Percentiles rank a stretch among this genome's conserved stretches.
These are phyloP conservation scores for Arthromyces matolae DNA, from an alignment of 768 basidiomycete genomes.

Conservation along the genomic window DNA sequence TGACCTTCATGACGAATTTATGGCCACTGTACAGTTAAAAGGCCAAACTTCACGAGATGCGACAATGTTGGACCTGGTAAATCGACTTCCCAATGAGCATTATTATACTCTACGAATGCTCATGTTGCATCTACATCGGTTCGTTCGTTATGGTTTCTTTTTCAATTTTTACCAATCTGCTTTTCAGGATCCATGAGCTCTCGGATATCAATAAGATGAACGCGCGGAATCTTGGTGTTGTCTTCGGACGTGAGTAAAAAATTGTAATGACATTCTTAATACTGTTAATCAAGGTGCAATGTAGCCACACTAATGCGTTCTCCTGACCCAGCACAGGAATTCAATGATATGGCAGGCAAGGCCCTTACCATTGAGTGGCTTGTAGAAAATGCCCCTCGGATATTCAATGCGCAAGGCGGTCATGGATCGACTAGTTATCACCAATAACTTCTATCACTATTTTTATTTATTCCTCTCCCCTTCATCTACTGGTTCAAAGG, in stretches of 20 bases:
- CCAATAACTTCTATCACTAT: slow-evolving; percentile 15
- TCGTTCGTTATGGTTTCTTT: slow-evolving; percentile 24
- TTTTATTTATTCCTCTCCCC: slow-evolving; percentile 9
- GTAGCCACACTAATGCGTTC: slow-evolving; percentile 97
- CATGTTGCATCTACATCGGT: slow-evolving; percentile 88
- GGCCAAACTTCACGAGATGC: slow-evolving; percentile 59
- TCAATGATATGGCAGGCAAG: slow-evolving; percentile 97
- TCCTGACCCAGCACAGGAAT: slow-evolving; percentile 80
- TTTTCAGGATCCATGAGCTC: slow-evolving; percentile 57
- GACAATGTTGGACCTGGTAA: slow-evolving; percentile 63
- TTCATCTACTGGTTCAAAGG: slow-evolving; percentile 1
- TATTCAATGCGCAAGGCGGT: slow-evolving; percentile 35
- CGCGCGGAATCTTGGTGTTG: slow-evolving; percentile 91
- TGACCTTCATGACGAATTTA: slow-evolving; percentile 88
- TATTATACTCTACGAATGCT: slow-evolving; percentile 79
- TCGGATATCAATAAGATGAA: slow-evolving; percentile 87
- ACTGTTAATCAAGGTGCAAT: no score
- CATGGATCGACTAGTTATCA: slow-evolving; percentile 6
- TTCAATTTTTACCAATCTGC: slow-evolving; percentile 8
- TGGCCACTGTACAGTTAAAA: slow-evolving; percentile 65
- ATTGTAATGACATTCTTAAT: no score
- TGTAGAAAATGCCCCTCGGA: slow-evolving; percentile 75
- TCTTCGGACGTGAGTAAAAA: slow-evolving; percentile 96
- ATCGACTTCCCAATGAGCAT: slow-evolving; percentile 80
- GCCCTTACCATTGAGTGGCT: slow-evolving; percentile 93